phyloP scores from a whole-genome alignment of 139 green algal species.

The Coccomyxa sp. region DNA sequence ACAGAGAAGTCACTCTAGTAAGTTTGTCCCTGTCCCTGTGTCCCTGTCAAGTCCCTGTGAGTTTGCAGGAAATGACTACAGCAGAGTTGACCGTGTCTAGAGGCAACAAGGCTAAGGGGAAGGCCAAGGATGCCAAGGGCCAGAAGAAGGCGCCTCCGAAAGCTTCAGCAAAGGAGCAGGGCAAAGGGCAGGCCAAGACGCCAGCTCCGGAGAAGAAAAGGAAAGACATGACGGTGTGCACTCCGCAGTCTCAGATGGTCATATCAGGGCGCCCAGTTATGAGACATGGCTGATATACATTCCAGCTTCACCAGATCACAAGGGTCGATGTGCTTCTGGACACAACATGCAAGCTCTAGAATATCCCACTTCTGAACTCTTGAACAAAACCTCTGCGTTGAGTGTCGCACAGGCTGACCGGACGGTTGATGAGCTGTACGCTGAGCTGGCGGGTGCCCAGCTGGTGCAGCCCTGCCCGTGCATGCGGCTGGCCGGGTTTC shows the following conservation, averaged over 20 bases:
- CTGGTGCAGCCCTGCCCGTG: conserved; percentile 54
- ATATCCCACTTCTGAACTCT: neutral
- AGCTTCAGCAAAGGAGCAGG: neutral
- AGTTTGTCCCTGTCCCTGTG: neutral
- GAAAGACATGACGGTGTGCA: conserved; percentile 75
- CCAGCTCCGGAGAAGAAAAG: conserved; percentile 48
- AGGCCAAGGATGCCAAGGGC: conserved; percentile 55
- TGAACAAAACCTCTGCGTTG: no score
- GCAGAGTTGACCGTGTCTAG: conserved; percentile 38
- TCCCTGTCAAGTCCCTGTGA: conserved; percentile 63
- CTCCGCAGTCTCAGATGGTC: no score
- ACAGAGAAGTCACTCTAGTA: neutral
- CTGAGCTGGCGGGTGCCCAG: conserved; percentile 74
- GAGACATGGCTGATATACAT: no score
- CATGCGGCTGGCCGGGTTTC: conserved; percentile 59
- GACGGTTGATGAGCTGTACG: conserved; percentile 79
- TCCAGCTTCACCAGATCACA: no score
- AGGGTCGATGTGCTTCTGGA: no score
- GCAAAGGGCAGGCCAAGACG: no score
- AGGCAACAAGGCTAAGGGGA: conserved; percentile 46
- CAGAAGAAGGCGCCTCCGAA: neutral
- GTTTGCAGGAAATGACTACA: conserved; percentile 74
- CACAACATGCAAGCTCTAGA: neutral
- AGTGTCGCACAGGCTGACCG: conserved; percentile 56
- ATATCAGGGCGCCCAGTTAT: no score